phyloP scores from a whole-genome alignment of 352 stramenopile species.

The Globisporangium mamillatum region DNA sequence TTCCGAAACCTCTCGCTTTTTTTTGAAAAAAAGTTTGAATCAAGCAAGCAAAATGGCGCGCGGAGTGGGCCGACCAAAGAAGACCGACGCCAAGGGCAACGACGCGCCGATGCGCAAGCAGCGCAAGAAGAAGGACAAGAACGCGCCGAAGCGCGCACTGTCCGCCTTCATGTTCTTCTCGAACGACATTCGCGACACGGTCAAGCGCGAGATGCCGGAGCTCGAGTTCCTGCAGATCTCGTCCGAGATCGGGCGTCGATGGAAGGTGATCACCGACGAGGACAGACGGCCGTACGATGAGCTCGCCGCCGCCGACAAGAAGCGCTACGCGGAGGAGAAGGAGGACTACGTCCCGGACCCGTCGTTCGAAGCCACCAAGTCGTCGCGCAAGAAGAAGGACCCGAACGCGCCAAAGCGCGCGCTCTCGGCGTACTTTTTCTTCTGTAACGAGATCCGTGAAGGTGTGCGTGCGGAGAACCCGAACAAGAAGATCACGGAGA shows the following conservation, averaged over 20 bases:
- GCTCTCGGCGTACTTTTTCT: slow-evolving; percentile 94
- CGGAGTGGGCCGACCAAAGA: slow-evolving; percentile 67
- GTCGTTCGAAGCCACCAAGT: slow-evolving; percentile 65
- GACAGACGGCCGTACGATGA: slow-evolving; percentile 81
- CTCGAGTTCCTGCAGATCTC: slow-evolving; percentile 84
- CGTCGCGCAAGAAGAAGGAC: slow-evolving; percentile 89
- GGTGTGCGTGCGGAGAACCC: slow-evolving; percentile 91
- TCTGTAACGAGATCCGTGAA: slow-evolving; percentile 92
- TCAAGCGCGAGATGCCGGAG: slow-evolving; percentile 87
- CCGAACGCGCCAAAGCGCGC: slow-evolving; percentile 92
- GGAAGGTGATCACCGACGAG: slow-evolving; percentile 70
- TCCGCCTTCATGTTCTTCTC: slow-evolving; percentile 92
- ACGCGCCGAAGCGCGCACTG: slow-evolving; percentile 86
- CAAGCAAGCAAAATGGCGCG: slow-evolving; percentile 42
- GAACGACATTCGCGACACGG: slow-evolving; percentile 87
- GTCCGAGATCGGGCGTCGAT: slow-evolving; percentile 82
- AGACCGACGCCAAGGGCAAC: slow-evolving; percentile 37
- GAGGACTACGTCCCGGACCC: slow-evolving; percentile 87
- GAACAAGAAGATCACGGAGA: slow-evolving; percentile 93
- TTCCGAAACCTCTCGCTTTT: slow-evolving; percentile 28
- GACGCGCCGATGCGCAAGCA: slow-evolving; percentile 69
- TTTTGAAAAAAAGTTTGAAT: slow-evolving; percentile 20
- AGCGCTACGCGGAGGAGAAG: slow-evolving; percentile 86
- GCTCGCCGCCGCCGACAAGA: slow-evolving; percentile 82
- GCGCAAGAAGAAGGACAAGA: slow-evolving; percentile 91